Evolutionary conservation across 352 stramenopile genomes (phyloP), one percentile per base, ranked within the genome.

Genomic region (Pythium apleroticum): DNA sequence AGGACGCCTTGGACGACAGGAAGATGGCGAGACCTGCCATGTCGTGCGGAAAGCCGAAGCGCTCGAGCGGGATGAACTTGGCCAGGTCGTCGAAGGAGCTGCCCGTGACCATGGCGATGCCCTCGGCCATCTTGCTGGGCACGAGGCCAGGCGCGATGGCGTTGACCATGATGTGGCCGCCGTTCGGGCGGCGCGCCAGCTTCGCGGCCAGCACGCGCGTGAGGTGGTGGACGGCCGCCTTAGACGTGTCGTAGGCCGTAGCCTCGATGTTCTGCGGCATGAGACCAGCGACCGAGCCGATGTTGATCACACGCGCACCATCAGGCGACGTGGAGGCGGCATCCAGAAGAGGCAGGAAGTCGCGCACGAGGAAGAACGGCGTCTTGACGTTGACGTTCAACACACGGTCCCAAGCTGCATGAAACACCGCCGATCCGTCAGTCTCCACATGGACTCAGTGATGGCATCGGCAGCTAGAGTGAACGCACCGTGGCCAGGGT

Each of bases 121-220:
- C 89, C 28, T 90, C 69, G 9, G 84, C 84, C 96, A 99, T 98
- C 54, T 89, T 86, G 33, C 81, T 93, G 4, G 87, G 89, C 19
- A 98, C 88, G 63, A 97, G 90, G 19, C 97, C 96, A 6, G 94
- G 97, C 2, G 92, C 90, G 20, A 99, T 85, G 27, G 87, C 88
- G 75, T 99, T 99, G n/a, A 98, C 95, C 7, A 97, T 93, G 60
- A 99, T 98, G 69, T 90, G 79, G 30, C 93, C 84, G 33, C 83
- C 81, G 45, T 91, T 90, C 15, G 81, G 75, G 9, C 77, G 81
- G 27, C 78, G 78, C 57, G 84, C 92, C 9, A 99, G 83, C 71
- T 99, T 96, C 0, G 84, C 78, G 0, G 95, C 87, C 33, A 99
- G 60, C 49, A 97, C 89, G 45, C 89, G 90, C 25, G 95, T 98